These are phyloP conservation scores for Pestalotiopsis sp. DNA, from an alignment of 2,329 filamentous ascomycete genomes.

Conservation along the genomic window DNA sequence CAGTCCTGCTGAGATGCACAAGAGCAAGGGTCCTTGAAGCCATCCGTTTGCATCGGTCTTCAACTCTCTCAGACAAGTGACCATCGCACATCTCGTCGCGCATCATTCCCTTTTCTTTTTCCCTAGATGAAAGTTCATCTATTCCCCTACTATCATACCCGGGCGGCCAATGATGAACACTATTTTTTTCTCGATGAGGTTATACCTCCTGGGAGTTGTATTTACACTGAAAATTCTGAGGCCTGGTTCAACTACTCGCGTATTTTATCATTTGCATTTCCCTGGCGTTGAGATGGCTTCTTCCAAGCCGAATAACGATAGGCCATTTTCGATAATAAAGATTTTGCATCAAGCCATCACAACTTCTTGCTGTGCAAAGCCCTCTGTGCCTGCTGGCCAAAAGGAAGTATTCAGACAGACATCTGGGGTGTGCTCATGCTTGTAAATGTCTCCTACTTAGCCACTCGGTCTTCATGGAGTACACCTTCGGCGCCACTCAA, in stretches of 20 bases:
- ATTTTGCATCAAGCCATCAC: no score
- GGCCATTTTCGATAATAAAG: no score
- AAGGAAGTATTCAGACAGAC: no score
- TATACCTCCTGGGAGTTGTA: constrained; percentile 16
- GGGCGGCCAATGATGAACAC: constrained; percentile 18
- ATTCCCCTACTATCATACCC: neutral
- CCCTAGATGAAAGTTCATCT: constrained; percentile 13
- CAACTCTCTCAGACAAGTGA: neutral
- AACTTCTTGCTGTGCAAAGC: no score
- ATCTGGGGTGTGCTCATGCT: no score
- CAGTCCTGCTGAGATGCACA: neutral
- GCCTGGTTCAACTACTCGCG: constrained; percentile 1
- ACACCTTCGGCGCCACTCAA: no score
- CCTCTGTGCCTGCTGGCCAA: no score
- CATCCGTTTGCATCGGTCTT: neutral
- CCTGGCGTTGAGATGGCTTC: neutral
- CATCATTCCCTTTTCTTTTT: neutral
- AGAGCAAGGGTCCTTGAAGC: neutral
- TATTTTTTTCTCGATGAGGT: constrained; percentile 17
- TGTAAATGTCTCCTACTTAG: no score
- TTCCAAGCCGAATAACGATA: neutral
- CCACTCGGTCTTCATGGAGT: no score
- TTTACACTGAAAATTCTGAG: constrained; percentile 22
- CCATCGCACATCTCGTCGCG: neutral
- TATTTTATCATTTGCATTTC: neutral